Percentiles rank a stretch among this genome's conserved stretches.
These are phyloP conservation scores for Amanita exitialis DNA, from an alignment of 768 basidiomycete genomes.

Conservation along the genomic window DNA sequence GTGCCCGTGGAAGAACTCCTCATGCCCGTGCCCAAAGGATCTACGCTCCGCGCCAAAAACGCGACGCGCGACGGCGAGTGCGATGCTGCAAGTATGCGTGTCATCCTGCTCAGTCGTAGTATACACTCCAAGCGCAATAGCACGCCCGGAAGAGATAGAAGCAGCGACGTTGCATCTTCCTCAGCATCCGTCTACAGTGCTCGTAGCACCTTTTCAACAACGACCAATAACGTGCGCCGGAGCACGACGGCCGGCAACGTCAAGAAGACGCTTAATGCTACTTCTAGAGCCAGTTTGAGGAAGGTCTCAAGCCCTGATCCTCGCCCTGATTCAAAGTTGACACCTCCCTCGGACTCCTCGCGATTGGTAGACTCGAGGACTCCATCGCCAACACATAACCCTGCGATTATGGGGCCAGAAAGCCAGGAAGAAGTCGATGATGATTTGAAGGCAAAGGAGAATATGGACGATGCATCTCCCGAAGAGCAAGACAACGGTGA, in stretches of 20 bases:
- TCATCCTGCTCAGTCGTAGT: constrained; percentile 29
- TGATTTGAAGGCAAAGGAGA: constrained; percentile 4
- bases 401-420: constrained; percentile 15
- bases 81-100: constrained; percentile 34
- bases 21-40: constrained; percentile 25
- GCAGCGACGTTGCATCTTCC: constrained; percentile 12
- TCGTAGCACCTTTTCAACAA: constrained; percentile 25
- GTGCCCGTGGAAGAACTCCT: constrained; percentile 68
- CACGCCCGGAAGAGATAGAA: constrained; percentile 5
- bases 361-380: constrained; percentile 10
- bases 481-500: neutral
- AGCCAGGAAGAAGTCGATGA: neutral
- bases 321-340: constrained; percentile 56
- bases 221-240: constrained; percentile 9
- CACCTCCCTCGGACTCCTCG: constrained; percentile 39
- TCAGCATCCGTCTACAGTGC: constrained; percentile 37
- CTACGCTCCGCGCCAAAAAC: constrained; percentile 13
- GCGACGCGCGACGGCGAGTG: constrained; percentile 25
- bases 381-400: constrained; percentile 10
- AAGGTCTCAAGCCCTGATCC: constrained; percentile 19
- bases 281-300: constrained; percentile 8
- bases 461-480: neutral
- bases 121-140: constrained; percentile 13
- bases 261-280: neutral
- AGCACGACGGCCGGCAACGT: constrained; percentile 4